Evolutionary conservation across 495 filamentous ascomycete genomes (phyloP).

Genomic region (Aspergillus ellipticus): DNA sequence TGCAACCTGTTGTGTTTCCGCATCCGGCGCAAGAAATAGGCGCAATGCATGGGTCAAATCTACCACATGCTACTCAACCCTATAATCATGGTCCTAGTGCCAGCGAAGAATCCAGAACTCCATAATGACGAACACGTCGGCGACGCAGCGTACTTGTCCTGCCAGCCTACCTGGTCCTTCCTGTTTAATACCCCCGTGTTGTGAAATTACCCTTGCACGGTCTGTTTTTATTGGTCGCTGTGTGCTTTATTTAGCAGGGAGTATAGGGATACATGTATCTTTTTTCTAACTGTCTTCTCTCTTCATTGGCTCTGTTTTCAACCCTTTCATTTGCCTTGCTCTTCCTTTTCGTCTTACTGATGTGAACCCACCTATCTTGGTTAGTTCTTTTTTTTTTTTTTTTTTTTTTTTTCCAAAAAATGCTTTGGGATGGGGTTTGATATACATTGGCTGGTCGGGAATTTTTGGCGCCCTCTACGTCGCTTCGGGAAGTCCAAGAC

Average conservation of each 20-base stretch:
- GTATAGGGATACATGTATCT: conserved; percentile 4
- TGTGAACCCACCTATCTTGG: too few relatives aligned
- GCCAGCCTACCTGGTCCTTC: neutral
- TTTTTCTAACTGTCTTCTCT: neutral
- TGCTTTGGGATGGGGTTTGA: too few relatives aligned
- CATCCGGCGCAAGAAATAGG: too few relatives aligned
- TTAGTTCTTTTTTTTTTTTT: too few relatives aligned
- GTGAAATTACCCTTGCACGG: conserved; percentile 3
- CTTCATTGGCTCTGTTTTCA: neutral
- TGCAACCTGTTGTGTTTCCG: neutral
- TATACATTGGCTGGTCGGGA: neutral
- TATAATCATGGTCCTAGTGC: too few relatives aligned
- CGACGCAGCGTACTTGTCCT: too few relatives aligned
- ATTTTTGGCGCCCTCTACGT: neutral
- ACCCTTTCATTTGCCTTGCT: neutral
- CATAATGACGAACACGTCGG: too few relatives aligned
- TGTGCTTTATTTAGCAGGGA: conserved; percentile 22
- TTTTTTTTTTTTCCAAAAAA: too few relatives aligned
- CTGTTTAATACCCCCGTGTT: neutral
- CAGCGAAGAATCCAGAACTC: neutral
- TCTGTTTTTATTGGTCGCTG: too few relatives aligned
- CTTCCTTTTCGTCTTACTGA: neutral
- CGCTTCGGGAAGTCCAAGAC: neutral
- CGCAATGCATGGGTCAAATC: too few relatives aligned
- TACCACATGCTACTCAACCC: too few relatives aligned